Evolutionary conservation across 371 early-diverging fungal species (phyloP).

Genomic region (Fennellomyces sp.): DNA sequence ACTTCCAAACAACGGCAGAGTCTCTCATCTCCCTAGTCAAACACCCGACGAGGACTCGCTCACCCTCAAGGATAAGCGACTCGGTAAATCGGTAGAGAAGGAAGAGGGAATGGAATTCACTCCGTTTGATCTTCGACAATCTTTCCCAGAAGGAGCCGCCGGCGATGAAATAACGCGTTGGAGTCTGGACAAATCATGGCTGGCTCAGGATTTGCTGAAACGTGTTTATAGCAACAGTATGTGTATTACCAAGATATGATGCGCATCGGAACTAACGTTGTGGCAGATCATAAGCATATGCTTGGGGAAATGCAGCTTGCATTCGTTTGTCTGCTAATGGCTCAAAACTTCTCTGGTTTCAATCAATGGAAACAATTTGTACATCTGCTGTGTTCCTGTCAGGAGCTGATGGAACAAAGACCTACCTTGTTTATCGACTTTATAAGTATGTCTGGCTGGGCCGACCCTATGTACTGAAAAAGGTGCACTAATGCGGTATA

Average conservation of each 20-base stretch:
- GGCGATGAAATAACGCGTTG: conserved; percentile 77
- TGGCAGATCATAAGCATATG: conserved; percentile 43
- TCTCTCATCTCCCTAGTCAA: conserved; percentile 42
- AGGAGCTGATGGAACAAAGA: conserved; percentile 56
- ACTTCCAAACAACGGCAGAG: conserved; percentile 66
- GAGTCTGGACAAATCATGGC: conserved; percentile 91
- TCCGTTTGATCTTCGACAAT: conserved; percentile 75
- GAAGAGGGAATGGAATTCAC: conserved; percentile 63
- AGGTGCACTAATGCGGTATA: not conserved
- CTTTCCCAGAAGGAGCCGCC: conserved; percentile 77
- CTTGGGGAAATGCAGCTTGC: conserved; percentile 85
- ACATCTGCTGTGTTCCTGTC: conserved; percentile 68
- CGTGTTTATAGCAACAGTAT: conserved; percentile 52
- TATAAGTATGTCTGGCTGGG: conserved; percentile 44
- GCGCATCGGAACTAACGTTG: not conserved
- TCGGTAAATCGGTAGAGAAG: conserved; percentile 43
- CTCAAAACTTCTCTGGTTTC: conserved; percentile 84
- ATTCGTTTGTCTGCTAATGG: conserved; percentile 81
- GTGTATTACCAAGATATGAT: not conserved
- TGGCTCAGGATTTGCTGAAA: conserved; percentile 58
- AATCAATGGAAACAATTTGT: conserved; percentile 89
- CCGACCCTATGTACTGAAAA: not conserved
- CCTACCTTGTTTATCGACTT: conserved; percentile 58
- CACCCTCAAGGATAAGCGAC: conserved; percentile 25
- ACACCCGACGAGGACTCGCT: conserved; percentile 12